Evolutionary conservation across 2,329 filamentous ascomycete genomes (phyloP).

Genomic region (Incumbomyces delicatus): DNA sequence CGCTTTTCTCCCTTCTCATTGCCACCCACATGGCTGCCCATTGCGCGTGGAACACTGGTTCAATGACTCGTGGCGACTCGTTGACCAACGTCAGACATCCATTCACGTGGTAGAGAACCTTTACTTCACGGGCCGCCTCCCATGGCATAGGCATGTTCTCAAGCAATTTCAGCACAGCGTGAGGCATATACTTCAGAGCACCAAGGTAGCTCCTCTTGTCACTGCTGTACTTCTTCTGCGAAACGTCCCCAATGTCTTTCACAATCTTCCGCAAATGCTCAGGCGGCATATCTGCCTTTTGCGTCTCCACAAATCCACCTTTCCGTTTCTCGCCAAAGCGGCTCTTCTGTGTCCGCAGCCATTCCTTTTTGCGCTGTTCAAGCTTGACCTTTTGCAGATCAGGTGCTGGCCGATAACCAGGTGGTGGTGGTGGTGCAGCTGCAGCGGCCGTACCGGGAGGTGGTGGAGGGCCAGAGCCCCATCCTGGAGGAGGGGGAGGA

Average conservation of each 20-base stretch:
- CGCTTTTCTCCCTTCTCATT: conserved; percentile 96
- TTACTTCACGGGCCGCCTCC: conserved; percentile 93
- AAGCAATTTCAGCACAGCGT: conserved; percentile 89
- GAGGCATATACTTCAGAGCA: conserved; percentile 97
- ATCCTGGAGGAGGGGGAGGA: conserved; percentile 60
- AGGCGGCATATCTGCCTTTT: conserved; percentile 97
- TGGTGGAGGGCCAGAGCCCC: conserved; percentile 44
- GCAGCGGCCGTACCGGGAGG: conserved; percentile 41
- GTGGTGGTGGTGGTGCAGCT: conserved; percentile 56
- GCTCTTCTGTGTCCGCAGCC: conserved; percentile 82
- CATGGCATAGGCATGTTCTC: conserved; percentile 99
- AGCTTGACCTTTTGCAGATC: conserved; percentile 88
- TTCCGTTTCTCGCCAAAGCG: conserved; percentile 96
- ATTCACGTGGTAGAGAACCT: conserved; percentile 96
- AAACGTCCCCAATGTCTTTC: conserved; percentile 96
- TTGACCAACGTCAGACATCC: conserved; percentile 95
- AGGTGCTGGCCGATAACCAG: conserved; percentile 69
- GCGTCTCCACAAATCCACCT: conserved; percentile 90
- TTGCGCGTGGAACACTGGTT: conserved; percentile 94
- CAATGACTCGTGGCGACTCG: conserved; percentile 90
- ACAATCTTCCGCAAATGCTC: conserved; percentile 98
- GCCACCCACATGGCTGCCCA: conserved; percentile 99
- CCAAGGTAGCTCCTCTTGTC: conserved; percentile 98
- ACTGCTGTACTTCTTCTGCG: conserved; percentile 97
- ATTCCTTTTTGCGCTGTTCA: conserved; percentile 98